Evolutionary conservation across 78 protist species (phyloP).

Genomic region (Neovahlkampfia damariscottae): DNA sequence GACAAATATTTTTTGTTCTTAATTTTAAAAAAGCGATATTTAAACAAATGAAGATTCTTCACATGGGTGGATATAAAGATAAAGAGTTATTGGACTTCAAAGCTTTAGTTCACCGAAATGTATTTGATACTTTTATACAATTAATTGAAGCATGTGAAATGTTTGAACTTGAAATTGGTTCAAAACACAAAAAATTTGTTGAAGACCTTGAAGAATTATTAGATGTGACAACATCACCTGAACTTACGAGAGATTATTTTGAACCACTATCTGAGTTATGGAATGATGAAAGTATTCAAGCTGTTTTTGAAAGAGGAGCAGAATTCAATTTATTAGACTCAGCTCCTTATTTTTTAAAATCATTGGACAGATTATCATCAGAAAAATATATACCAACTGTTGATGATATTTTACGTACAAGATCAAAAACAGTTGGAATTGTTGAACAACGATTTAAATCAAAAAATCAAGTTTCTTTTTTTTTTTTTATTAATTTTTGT

Average conservation of each 20-base stretch:
- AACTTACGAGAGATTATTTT: no score
- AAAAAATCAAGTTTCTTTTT: not conserved
- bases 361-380: not conserved
- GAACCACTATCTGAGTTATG: not conserved
- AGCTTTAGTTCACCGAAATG: not conserved
- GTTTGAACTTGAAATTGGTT: not conserved
- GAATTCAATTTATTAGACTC: not conserved
- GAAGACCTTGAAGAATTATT: not conserved
- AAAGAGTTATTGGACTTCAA: not conserved
- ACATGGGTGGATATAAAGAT: not conserved
- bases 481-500: not conserved
- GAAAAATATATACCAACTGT: constrained; percentile 1
- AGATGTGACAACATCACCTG: no score
- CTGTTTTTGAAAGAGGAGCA: not conserved
- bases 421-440: not conserved
- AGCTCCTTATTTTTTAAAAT: not conserved
- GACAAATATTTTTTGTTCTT: not conserved
- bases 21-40: not conserved
- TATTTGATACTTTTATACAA: not conserved
- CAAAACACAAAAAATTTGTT: not conserved
- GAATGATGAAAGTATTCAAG: not conserved
- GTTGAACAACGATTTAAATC: no score
- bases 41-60: constrained; percentile 11
- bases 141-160: not conserved
- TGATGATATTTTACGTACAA: not conserved